A percentile compares a stretch with the other conserved stretches of the same genome.
phyloP scores from a whole-genome alignment of 139 green algal genomes.

The Volvox africanus region DNA sequence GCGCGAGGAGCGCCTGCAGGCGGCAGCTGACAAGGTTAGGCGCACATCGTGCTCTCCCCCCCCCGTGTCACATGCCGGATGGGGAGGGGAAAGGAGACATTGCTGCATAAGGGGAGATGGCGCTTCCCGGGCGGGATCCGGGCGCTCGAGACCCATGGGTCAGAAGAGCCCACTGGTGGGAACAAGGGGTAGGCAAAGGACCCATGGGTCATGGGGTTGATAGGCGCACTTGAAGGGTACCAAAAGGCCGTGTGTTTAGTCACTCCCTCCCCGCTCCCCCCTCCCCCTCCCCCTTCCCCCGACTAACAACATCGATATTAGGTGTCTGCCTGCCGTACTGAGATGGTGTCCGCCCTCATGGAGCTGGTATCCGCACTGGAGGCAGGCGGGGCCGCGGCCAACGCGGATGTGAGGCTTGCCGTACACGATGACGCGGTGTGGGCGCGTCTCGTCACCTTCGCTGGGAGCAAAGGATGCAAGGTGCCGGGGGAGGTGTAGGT shows the following conservation, averaged over 20 bases:
- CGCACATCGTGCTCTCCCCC: not conserved
- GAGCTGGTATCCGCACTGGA: conserved; percentile 16
- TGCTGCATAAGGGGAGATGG: too few relatives aligned
- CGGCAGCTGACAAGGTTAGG: not conserved
- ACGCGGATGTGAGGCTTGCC: not conserved
- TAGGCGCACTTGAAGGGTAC: too few relatives aligned
- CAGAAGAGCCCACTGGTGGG: too few relatives aligned
- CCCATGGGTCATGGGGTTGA: too few relatives aligned
- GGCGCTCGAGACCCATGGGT: too few relatives aligned
- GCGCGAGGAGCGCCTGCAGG: conserved; percentile 1
- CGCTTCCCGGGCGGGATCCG: too few relatives aligned
- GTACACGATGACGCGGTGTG: conserved; percentile 36
- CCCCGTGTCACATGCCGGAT: too few relatives aligned
- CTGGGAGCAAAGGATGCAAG: not conserved
- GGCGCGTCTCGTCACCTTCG: not conserved
- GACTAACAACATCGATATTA: not conserved
- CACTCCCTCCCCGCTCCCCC: not conserved
- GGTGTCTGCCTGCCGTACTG: not conserved
- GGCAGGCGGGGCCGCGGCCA: not conserved
- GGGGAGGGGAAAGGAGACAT: too few relatives aligned
- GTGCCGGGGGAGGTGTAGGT: not conserved
- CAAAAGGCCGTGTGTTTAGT: too few relatives aligned
- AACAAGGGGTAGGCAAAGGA: not conserved
- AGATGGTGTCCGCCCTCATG: not conserved
- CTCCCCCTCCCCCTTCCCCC: not conserved